Evolutionary conservation across 2,329 filamentous ascomycete species (phyloP).

Genomic region (Daldinia eschscholtzii): DNA sequence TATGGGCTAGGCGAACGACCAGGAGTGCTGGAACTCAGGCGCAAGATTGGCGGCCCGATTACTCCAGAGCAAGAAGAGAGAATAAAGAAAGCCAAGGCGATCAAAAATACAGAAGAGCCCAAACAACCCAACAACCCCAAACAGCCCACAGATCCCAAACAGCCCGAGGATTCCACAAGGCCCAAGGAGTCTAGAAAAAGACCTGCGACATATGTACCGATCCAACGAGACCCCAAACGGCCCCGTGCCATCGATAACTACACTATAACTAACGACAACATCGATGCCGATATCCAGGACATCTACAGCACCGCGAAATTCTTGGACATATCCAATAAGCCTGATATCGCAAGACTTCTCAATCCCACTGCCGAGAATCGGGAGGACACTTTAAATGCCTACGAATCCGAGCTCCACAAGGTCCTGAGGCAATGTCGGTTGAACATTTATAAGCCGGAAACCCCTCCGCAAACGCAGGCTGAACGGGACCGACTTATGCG

Average conservation of each 20-base stretch:
- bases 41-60: slow-evolving; percentile 26
- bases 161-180: neutral
- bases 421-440: neutral
- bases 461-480: neutral
- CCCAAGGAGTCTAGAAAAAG: slow-evolving; percentile 6
- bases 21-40: slow-evolving; percentile 28
- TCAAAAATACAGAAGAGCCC: neutral
- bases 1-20: slow-evolving; percentile 26
- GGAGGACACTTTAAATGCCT: slow-evolving; percentile 10
- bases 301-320: slow-evolving; percentile 9
- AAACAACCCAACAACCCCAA: neutral
- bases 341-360: neutral
- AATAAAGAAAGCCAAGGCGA: neutral
- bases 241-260: neutral
- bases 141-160: neutral
- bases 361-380: slow-evolving; percentile 26
- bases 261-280: slow-evolving; percentile 22
- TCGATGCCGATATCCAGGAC: slow-evolving; percentile 23
- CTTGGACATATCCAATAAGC: neutral
- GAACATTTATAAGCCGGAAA: neutral
- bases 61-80: slow-evolving; percentile 10
- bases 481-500: neutral
- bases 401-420: slow-evolving; percentile 8
- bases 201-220: neutral
- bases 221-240: neutral